Conservation (phyloP, 2,329 filamentous ascomycete genomes). For the Sordariomycetes sp. region DNA sequence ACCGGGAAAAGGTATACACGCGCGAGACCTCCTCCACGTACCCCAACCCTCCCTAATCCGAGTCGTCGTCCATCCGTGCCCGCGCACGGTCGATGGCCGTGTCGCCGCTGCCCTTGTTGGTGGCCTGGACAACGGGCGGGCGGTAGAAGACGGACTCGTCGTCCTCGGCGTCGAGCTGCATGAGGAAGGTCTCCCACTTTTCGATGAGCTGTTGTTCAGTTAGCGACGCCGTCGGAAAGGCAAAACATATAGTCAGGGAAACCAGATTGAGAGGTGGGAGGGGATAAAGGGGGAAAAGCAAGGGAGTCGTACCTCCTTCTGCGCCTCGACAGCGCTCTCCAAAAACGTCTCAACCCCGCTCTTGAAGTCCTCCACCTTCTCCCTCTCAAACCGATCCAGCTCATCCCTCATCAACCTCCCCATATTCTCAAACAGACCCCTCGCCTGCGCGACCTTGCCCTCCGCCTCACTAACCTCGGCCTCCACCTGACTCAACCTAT, state of each 20-base stretch:
- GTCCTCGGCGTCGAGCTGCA: slow-evolving; percentile 91
- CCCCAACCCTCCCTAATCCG: slow-evolving; percentile 27
- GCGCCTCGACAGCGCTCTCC: slow-evolving; percentile 91
- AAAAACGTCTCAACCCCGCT: slow-evolving; percentile 94
- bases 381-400: slow-evolving; percentile 84
- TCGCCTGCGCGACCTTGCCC: slow-evolving; percentile 78
- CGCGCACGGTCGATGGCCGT: slow-evolving; percentile 48
- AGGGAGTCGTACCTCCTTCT: slow-evolving; percentile 69
- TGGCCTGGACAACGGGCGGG: slow-evolving; percentile 41
- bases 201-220: slow-evolving; percentile 44
- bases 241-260: neutral
- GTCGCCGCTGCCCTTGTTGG: slow-evolving; percentile 35
- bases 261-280: neutral
- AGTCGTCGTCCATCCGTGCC: slow-evolving; percentile 46
- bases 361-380: slow-evolving; percentile 99
- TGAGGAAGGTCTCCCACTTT: slow-evolving; percentile 95
- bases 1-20: neutral
- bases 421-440: slow-evolving; percentile 94
- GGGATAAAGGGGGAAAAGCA: neutral
- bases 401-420: slow-evolving; percentile 82
- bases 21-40: neutral
- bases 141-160: slow-evolving; percentile 59
- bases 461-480: slow-evolving; percentile 94
- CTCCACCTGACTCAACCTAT: slow-evolving; percentile 80
- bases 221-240: neutral